Evolutionary conservation across 2,329 filamentous ascomycete genomes (phyloP), one percentile per base, ranked within the genome.

Genomic region (Scedosporium boydii): DNA sequence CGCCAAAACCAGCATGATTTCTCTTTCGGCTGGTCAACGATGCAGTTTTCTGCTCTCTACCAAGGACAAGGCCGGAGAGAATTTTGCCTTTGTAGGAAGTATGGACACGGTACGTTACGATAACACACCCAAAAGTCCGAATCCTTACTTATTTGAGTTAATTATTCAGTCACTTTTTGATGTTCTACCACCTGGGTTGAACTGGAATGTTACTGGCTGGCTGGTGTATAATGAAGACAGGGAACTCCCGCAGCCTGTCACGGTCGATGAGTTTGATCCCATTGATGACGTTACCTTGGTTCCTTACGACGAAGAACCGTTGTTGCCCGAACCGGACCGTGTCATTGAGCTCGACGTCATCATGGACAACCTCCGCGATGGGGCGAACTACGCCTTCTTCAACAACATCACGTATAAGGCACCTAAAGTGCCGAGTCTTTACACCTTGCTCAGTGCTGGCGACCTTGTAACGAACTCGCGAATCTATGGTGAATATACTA

Each of bases 211-310:
- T 16, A 88, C 85, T 0, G 83, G 83, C n/a, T 87, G 84, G 82
- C 77, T 88, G 0, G 78, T 82, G 6, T 87, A 87, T 68, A 77
- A 87, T 67, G 68, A 74, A 1, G 64, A 71, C 10, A 76, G 80
- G 18, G 65, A 74, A 0, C 71, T 81, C 0, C 80, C 82, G 1
- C 70, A 77, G 0, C 77, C 90, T 0, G 78, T 81, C 0, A 63
- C 79, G 0, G 70, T 92, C 3, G 79, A 87, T 55, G 80, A 83
- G 10, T 85, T 91, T 58, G 75, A 87, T 23, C 82, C 86, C 1
- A 87, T 88, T 63, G 90, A 96, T 68, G 92, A 96, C 70, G 85
- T 89, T 65, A 80, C 74, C 0, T 81, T 96, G 0, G 78, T 82
- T 0, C 83, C 85, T 0, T 70, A 78, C 48, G 84, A 87, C 66